A percentile compares a stretch with the other conserved stretches of the same genome.
phyloP scores from a whole-genome alignment of 2,329 filamentous ascomycete genomes.

The Rhexocercosporidium sp. region DNA sequence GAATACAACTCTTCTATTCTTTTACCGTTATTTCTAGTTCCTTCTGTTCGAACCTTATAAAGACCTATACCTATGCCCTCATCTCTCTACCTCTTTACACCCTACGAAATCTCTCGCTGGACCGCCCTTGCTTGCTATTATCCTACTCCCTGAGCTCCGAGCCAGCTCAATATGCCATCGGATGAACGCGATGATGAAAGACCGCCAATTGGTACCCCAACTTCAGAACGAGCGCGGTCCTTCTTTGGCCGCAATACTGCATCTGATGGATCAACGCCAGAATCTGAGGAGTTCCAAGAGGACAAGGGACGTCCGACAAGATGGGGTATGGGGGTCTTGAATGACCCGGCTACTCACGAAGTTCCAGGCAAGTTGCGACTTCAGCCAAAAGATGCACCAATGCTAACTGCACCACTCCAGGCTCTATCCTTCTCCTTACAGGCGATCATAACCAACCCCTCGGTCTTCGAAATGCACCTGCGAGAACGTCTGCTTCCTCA shows the following conservation, averaged over 20 bases:
- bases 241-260: slow-evolving; percentile 34
- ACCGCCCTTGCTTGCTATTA: background rate
- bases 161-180: slow-evolving; percentile 17
- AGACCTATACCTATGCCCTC: background rate
- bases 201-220: slow-evolving; percentile 2
- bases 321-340: slow-evolving; percentile 73
- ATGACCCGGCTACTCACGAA: slow-evolving; percentile 80
- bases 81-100: background rate
- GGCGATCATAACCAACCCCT: slow-evolving; percentile 62
- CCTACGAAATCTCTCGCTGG: background rate
- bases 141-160: background rate
- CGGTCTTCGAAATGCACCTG: slow-evolving; percentile 61
- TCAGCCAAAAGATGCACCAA: background rate
- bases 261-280: slow-evolving; percentile 15
- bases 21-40: background rate
- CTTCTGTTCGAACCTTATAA: slow-evolving; percentile 5
- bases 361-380: slow-evolving; percentile 70
- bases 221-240: slow-evolving; percentile 27
- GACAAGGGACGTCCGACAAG: slow-evolving; percentile 42
- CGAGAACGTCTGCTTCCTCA: slow-evolving; percentile 63
- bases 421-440: slow-evolving; percentile 63
- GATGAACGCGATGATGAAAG: slow-evolving; percentile 3
- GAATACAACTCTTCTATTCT: background rate
- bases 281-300: slow-evolving; percentile 23
- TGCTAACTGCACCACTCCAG: slow-evolving; percentile 43